Evolutionary conservation across 805 yeast species (phyloP).

Genomic region (Millerozyma acaciae): DNA sequence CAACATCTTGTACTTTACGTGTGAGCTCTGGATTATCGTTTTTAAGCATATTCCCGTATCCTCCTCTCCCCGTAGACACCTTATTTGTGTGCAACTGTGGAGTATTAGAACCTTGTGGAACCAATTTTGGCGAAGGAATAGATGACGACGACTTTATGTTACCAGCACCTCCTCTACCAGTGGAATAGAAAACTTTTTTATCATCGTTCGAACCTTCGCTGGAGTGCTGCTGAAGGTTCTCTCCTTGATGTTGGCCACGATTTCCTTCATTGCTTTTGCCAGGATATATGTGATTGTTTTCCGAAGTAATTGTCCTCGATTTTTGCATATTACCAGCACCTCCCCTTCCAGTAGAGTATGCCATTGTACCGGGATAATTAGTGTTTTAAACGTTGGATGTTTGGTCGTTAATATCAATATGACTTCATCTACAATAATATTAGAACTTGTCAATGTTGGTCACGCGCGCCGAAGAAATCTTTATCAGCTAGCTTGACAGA

Average conservation of each 20-base stretch:
- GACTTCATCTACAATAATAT: too few species aligned
- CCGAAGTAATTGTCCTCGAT: slow-evolving; percentile 15
- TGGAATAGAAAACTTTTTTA: slow-evolving; percentile 45
- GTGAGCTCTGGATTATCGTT: slow-evolving; percentile 57
- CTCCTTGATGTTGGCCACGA: slow-evolving; percentile 5
- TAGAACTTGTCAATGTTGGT: too few species aligned
- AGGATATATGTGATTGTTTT: slow-evolving; percentile 14
- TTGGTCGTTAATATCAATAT: too few species aligned
- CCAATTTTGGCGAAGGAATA: slow-evolving; percentile 51
- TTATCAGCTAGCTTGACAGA: too few species aligned
- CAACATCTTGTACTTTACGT: slow-evolving; percentile 66
- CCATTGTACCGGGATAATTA: slow-evolving; percentile 13
- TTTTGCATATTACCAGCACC: slow-evolving; percentile 35
- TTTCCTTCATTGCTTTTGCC: slow-evolving; percentile 1
- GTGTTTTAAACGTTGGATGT: too few species aligned
- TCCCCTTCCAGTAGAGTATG: slow-evolving; percentile 35
- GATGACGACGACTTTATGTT: slow-evolving; percentile 47
- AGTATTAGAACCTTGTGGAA: slow-evolving; percentile 57
- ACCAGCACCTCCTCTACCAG: slow-evolving; percentile 81
- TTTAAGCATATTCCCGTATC: slow-evolving; percentile 69
- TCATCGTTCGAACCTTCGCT: slow-evolving; percentile 11
- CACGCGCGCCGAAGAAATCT: too few species aligned
- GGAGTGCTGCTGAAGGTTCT: slow-evolving; percentile 5
- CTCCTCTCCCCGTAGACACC: slow-evolving; percentile 74
- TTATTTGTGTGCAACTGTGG: slow-evolving; percentile 55